Base-by-base conservation (phyloP, 352 stramenopile genomes). In the Globisporangium polare region DNA sequence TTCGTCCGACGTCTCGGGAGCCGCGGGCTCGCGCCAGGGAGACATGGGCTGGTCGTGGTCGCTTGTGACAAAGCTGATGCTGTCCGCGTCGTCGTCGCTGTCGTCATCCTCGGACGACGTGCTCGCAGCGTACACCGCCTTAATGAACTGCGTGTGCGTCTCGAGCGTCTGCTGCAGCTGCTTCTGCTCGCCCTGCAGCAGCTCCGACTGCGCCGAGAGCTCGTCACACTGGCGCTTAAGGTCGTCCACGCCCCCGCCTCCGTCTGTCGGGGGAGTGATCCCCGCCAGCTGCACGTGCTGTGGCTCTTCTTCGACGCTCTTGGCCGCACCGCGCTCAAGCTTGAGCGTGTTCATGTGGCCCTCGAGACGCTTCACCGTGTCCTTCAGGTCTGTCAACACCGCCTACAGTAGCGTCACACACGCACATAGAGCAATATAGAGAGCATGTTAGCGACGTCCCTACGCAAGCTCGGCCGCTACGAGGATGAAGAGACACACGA, bases 301-400 rank as follows among this genome's bases (percentile, higher is more conserved):
- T 1, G 27, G 8, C 45, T 45, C 31, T 7, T 27, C 27, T 9
- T 55, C 26, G 2, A 13, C 45, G 2, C 41, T 12, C 43, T 49
- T 47, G 52, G 47, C 20, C 69, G n/a, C n/a, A n/a, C 27, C 18
- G 24, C 20, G 49, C 26, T 49, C n/a, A 5, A 58, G 18, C 17
- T 51, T 33, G 12, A 91, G 73, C 58, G 65, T 67, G 29, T 78
- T 62, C 53, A 89, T 69, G 56, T 83, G 58, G 13, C 55, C 50
- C 67, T 89, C 82, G 0, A 91, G 67, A n/a, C 71, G 63, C 58
- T 77, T 75, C 2, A 91, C 76, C 9, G 73, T 80, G 39, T 83
- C 71, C 5, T 77, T 63, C 29, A 91, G 61, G 22, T 72, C 68
- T 27, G 73, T 91, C 12, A 86, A 63, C 35, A 73, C 69, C 46